phyloP scores from a whole-genome alignment of 208 protist genomes.

The Trypanosoma avium region DNA sequence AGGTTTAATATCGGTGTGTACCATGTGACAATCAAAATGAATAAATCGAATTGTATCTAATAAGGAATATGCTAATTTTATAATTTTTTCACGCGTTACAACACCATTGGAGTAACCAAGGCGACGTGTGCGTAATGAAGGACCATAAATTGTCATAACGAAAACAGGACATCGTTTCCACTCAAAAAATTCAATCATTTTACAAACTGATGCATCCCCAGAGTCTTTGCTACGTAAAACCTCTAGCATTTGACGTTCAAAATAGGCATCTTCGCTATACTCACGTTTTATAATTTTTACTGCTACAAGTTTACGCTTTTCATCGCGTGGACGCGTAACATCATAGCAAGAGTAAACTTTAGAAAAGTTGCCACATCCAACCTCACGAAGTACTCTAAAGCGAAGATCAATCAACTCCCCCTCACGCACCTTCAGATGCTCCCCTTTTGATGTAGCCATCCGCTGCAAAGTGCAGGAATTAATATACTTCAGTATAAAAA shows the following conservation, averaged over 20 bases:
- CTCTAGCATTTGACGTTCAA: constrained; percentile 79
- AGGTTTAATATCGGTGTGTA: constrained; percentile 97
- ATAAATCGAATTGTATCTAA: constrained; percentile 77
- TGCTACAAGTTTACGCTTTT: constrained; percentile 37
- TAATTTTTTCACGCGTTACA: constrained; percentile 52
- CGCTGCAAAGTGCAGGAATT: neutral
- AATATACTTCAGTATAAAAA: constrained; percentile 18
- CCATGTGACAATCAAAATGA: constrained; percentile 85
- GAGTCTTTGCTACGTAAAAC: constrained; percentile 50
- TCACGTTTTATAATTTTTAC: constrained; percentile 86
- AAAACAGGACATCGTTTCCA: constrained; percentile 71
- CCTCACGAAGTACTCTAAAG: constrained; percentile 63
- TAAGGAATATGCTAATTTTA: constrained; percentile 66
- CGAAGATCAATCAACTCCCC: constrained; percentile 54
- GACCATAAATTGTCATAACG: constrained; percentile 80
- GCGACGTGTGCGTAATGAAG: constrained; percentile 58
- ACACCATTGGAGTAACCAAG: constrained; percentile 66
- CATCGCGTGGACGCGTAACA: constrained; percentile 13
- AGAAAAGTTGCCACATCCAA: constrained; percentile 84
- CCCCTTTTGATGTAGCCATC: constrained; percentile 45
- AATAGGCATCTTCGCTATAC: constrained; percentile 73
- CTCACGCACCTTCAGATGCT: constrained; percentile 53
- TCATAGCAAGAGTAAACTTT: constrained; percentile 77
- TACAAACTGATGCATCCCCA: constrained; percentile 40
- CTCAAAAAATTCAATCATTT: constrained; percentile 80